Evolutionary conservation across 306 rosid species (phyloP), one percentile per base, ranked within the genome.

Genomic region (Lathyrus sativus): DNA sequence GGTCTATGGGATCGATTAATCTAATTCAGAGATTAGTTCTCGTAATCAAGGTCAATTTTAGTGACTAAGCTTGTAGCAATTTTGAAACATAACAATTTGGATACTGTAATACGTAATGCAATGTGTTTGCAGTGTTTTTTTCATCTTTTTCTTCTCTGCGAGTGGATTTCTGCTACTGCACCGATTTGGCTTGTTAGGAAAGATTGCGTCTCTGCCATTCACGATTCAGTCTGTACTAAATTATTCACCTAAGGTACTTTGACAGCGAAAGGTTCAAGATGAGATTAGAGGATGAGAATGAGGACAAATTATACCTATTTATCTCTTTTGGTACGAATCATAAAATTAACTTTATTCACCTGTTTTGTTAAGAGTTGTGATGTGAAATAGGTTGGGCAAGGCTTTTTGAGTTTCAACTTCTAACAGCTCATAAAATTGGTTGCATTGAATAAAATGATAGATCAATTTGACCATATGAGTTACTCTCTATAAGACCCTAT

Each of bases 181-280:
- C 31, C 46, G 3, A 37, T 15, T 72, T 75, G 71, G 79, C 72
- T 62, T 42, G 48, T 57, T 62, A 49, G 74, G 77, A 64, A 79
- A 82, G 79, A 82, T 82, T 75, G 76, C 55, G 65, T 79, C 59
- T 75, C 86, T 78, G 83, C 60, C 71, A 63, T 56, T 31, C 5
- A 19, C 4, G 83, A 78, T 82, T 75, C 77, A 64, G 45, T 79
- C 31, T 57, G 68, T 31, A 57, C 74, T 13, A 61, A 48, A 59
- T 63, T 53, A 60, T 54, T 74, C 50, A 61, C 39, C 64, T 68
- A 37, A 45, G 64, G 10, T 68, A 42, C 50, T 56, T 4, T 68
- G 76, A 56, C 19, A 54, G n/a, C 13, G 53, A 70, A 71, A 75
- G 38, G 39, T 55, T 17, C 65, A 18, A 29, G 3, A 22, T 4